Evolutionary conservation across 306 rosid genomes (phyloP).

Genomic region (Fragaria ananassa): DNA sequence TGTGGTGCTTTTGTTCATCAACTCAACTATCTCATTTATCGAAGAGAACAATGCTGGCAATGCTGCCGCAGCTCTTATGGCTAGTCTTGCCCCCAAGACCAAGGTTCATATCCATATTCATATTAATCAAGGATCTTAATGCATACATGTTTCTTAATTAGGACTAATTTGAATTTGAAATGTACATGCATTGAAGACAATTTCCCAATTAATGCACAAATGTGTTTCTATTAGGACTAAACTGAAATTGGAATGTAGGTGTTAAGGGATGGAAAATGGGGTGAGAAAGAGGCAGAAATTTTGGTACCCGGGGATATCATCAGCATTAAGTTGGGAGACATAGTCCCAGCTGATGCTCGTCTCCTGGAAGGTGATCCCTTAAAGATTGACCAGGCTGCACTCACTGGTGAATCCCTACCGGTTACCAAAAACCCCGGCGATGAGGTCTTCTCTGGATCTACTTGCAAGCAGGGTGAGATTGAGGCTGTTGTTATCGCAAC

Average conservation of each 20-base stretch:
- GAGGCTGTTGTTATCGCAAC: conserved; percentile 94
- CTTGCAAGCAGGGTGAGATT: conserved; percentile 92
- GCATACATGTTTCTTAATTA: not conserved
- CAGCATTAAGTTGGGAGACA: conserved; percentile 91
- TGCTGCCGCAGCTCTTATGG: conserved; percentile 94
- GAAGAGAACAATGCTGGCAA: conserved; percentile 95
- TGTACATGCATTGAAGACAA: conserved; percentile 5
- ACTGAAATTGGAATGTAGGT: conserved; percentile 38
- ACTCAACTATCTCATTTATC: conserved; percentile 87
- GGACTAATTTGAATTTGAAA: not conserved
- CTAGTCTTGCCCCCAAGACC: conserved; percentile 94
- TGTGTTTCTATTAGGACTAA: not conserved
- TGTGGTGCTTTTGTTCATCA: conserved; percentile 62
- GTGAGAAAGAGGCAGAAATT: conserved; percentile 70
- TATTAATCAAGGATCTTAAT: not conserved
- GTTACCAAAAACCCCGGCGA: conserved; percentile 73
- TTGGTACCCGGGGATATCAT: conserved; percentile 88
- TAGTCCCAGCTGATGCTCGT: conserved; percentile 90
- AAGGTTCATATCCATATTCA: conserved; percentile 43
- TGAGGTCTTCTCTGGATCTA: conserved; percentile 84
- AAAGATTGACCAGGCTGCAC: conserved; percentile 87
- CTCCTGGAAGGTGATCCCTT: conserved; percentile 85
- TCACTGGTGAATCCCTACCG: conserved; percentile 88
- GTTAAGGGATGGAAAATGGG: conserved; percentile 81
- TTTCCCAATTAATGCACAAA: too few relatives aligned